Conservation (phyloP, 2,329 filamentous ascomycete genomes). For the Diaporthe amygdali region DNA sequence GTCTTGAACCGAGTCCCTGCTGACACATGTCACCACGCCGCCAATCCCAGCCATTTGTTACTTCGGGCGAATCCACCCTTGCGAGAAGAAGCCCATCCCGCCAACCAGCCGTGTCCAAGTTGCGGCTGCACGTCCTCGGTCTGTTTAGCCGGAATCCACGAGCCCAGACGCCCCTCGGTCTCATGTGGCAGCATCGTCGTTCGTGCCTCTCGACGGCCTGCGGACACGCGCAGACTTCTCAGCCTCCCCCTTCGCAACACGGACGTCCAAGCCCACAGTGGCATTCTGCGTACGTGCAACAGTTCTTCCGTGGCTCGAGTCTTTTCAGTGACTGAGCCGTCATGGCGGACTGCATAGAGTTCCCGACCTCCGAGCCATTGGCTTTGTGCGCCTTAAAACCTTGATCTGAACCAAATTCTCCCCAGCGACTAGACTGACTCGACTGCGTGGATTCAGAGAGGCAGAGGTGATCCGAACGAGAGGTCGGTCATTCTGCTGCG, state of each 20-base stretch:
- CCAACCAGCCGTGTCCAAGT: neutral
- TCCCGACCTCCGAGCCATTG: neutral
- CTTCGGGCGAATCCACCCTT: neutral
- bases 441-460: neutral
- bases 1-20: neutral
- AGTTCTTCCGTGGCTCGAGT: neutral
- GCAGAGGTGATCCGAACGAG: neutral
- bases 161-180: neutral
- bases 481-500: neutral
- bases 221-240: neutral
- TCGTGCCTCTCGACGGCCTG: neutral
- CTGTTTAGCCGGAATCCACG: neutral
- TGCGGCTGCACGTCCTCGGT: neutral
- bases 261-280: neutral
- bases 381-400: neutral
- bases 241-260: neutral
- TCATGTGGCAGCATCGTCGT: slow-evolving; percentile 7
- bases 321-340: neutral
- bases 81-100: neutral
- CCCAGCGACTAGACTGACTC: neutral
- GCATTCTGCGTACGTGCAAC: neutral
- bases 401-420: neutral
- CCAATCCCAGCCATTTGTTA: slow-evolving; percentile 2
- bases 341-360: neutral
- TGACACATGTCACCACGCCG: neutral